Base-by-base conservation (phyloP, 176 grass and related monocot species). In the Miscanthus lutarioriparius region DNA sequence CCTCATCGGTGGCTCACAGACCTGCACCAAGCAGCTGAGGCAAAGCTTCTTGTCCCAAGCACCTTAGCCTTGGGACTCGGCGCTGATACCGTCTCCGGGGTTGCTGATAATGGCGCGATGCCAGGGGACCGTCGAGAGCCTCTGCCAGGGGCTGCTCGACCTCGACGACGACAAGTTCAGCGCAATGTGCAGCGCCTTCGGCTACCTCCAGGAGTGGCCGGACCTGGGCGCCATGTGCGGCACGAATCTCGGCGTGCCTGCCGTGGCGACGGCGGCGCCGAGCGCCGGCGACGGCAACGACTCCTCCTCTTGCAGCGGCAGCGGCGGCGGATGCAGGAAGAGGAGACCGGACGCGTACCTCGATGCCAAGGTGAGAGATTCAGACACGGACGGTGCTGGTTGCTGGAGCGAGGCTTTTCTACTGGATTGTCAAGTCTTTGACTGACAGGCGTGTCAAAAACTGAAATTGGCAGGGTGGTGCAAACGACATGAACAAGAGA, bases 151-250 rank as follows among this genome's bases (percentile, higher is more conserved):
- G 17, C 63, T 87, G 81, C 89, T 87, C 53, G 89, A 75, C 80
- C 63, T 87, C 72, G 86, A 82, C 83, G 83, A 87, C 40, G 85
- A 84, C 69, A 87, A n/a, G 85, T 76, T 80, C 85, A 70, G 70
- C 23, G 89, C 76, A 70, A 80, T 91, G 89, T 86, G 83, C 83
- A 80, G 88, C 78, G 78, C 78, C 19, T 87, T 91, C 40, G 85
- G 89, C 4, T 84, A 84, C 76, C 85, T 80, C 49, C 85, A 84
- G 53, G 89, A 87, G 41, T 96, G 91, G 93, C 83, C 93, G 37
- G 87, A 94, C 79, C 70, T 94, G 56, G 54, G 75, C 72, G 28
- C 75, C 61, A 62, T 78, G 28, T 89, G 84, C 36, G 85, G 75
- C 35, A 28, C 69, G 26, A 67, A 70, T 67, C 78, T 82, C 16